Evolutionary conservation across 345 rosid genomes (phyloP), one percentile per base, ranked within the genome.

Genomic region (Aegle marmelos): DNA sequence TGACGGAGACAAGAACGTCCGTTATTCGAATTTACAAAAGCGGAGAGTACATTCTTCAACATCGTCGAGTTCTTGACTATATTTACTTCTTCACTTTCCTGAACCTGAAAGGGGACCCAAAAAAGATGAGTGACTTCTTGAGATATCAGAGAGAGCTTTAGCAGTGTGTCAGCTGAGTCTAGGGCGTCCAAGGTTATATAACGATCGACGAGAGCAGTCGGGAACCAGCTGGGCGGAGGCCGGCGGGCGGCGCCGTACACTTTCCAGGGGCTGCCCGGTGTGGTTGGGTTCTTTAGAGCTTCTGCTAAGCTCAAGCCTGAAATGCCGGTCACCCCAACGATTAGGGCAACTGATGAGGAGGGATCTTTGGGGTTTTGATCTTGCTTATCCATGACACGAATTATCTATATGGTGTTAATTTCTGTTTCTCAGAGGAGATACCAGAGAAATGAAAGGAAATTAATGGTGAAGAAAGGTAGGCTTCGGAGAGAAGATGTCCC

Each of bases 101-200:
- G 33, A 9, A 74, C 27, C 34, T 80, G 82, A 4, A 78, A 41
- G 5, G 86, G 77, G 7, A 85, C 79, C 86, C 86, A 85, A 60
- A 85, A 85, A 19, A 85, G 73, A 24, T 85, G 83, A 27, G 83
- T 82, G 70, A 75, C 31, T 30, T 80, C 37, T 25, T 27, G 22
- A 21, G 82, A 45, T 4, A 85, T 14, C 4, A 74, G 83, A 0
- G 76, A 17, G 54, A 85, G 80, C 8, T 45, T 76, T 2, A 56
- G 4, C 39, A 0, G 1, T 0, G 84, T 68, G 5, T 76, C 78
- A 0, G 45, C 5, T 9, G 2, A 5, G 68, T 60, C 58, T 0
- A 25, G 16, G 13, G 83, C 83, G 0, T 81, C 83, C 39, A 81
- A 36, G 62, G 80, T 9, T 11, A 76, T 65, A 64, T 39, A 76